phyloP scores from a whole-genome alignment of 257 asterid species.

The Nicotiana attenuata region DNA sequence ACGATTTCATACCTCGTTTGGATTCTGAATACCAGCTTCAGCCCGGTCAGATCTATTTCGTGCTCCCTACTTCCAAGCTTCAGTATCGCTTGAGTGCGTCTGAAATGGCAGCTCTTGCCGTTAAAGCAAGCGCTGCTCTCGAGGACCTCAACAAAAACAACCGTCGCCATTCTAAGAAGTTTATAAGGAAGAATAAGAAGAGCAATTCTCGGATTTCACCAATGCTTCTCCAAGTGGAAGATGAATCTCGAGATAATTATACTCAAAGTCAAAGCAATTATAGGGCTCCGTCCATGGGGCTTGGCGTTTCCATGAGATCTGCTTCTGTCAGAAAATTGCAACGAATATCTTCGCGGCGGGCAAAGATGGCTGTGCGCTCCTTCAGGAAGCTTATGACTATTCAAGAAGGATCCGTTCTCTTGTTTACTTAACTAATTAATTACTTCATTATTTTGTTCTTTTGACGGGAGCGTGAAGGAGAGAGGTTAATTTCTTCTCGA shows the following conservation, averaged over 20 bases:
- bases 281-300: conserved; percentile 4
- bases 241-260: conserved; percentile 1
- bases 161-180: conserved; percentile 9
- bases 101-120: conserved; percentile 78
- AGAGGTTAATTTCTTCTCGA: too few species aligned
- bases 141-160: conserved; percentile 16
- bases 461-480: background rate
- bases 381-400: conserved; percentile 51
- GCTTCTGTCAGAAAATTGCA: conserved; percentile 43
- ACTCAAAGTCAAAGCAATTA: background rate
- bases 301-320: conserved; percentile 40
- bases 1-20: conserved; percentile 50
- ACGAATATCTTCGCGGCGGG: conserved; percentile 48
- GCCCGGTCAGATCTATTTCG: conserved; percentile 54
- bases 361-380: conserved; percentile 56
- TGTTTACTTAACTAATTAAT: background rate
- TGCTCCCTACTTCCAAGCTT: conserved; percentile 42
- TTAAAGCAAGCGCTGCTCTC: conserved; percentile 64
- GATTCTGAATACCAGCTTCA: conserved; percentile 30
- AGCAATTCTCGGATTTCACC: conserved; percentile 46
- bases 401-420: conserved; percentile 52
- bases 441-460: background rate
- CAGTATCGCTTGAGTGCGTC: conserved; percentile 48
- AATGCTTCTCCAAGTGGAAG: conserved; percentile 6
- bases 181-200: conserved; percentile 8